Base-by-base conservation (phyloP, 345 rosid genomes). In the Odontarrhena argentea region DNA sequence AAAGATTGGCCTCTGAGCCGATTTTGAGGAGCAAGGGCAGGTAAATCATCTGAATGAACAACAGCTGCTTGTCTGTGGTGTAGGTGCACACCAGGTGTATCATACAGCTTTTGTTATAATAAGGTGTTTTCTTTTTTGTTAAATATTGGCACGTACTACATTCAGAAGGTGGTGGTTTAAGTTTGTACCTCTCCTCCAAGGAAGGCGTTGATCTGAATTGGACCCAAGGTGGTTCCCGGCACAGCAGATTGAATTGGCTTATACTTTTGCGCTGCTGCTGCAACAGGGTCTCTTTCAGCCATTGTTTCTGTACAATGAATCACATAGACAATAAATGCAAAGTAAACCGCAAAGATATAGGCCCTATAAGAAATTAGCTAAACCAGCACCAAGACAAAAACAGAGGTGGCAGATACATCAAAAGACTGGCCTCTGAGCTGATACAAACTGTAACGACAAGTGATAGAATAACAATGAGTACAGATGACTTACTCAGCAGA, bases 21-120 rank as follows among this genome's bases (percentile, higher is more conserved):
- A 74, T 78, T 90, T 60, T 84, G 90, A 70, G 97, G 97, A 81
- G 97, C 98, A 60, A 93, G 91, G 66, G 84, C 82, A 36, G 97
- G 96, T 68, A 93, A 86, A 73, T 93, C 98, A 71, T 85, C 92
- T 6, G 94, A 81, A 67, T 86, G 86, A 67, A 93, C 89, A n/a
- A 93, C 89, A 38, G 97, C 97, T 54, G 98, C 90, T 80, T 88
- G 98, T 82, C 98, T 81, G 73, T 93, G 98, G 73, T 90, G 97
- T 52, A 93, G 82, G 83, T 93, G 98, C 59, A 93, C 96, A 36
- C 98, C 98, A 22, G 97, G 98, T 24, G 97, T 93, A 61, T 93
- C 98, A 75, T 74, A 86, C 40, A 90, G 49, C 74, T 89, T 93
- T 97, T 93, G 83, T 35, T 57, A 44, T 48, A 71, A 49, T 55